Percentiles rank a stretch among this genome's conserved stretches.
phyloP scores from a whole-genome alignment of 768 basidiomycete species.

The Boletellus ananas region DNA sequence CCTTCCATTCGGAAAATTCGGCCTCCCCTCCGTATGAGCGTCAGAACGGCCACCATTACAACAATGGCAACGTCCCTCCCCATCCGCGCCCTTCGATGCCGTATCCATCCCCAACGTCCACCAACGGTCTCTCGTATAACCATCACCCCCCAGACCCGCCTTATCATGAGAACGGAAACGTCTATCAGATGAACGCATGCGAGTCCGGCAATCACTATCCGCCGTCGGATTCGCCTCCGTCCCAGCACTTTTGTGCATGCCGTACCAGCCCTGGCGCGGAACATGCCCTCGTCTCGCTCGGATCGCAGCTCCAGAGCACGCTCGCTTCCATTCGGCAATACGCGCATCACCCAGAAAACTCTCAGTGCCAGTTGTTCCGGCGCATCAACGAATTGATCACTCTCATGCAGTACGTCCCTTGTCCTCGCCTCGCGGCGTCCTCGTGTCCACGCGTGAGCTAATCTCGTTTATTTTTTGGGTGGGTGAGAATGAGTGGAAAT shows the following conservation, averaged over 20 bases:
- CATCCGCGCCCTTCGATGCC: constrained; percentile 29
- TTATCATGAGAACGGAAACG: constrained; percentile 34
- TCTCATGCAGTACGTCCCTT: constrained; percentile 59
- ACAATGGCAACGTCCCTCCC: constrained; percentile 28
- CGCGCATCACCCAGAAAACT: constrained; percentile 50
- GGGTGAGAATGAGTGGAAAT: constrained; percentile 43
- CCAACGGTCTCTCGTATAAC: constrained; percentile 31
- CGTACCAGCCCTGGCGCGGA: constrained; percentile 57
- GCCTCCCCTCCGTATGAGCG: constrained; percentile 35
- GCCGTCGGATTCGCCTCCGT: constrained; percentile 28
- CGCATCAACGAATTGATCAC: constrained; percentile 59
- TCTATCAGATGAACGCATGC: constrained; percentile 35
- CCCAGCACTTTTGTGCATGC: constrained; percentile 54
- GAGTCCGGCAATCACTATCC: constrained; percentile 31
- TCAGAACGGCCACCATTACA: constrained; percentile 32
- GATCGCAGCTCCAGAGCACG: constrained; percentile 60
- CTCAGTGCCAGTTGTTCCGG: constrained; percentile 53
- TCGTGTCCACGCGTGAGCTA: constrained; percentile 32
- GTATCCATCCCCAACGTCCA: constrained; percentile 34
- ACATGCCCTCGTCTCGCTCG: constrained; percentile 56
- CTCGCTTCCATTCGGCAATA: constrained; percentile 57
- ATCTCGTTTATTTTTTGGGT: constrained; percentile 10
- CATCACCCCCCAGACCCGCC: constrained; percentile 33
- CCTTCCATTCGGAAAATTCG: constrained; percentile 44
- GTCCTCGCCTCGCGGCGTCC: constrained; percentile 30